These are phyloP conservation scores for Deinandra increscens DNA, from an alignment of 129 eudicot genomes.

Conservation along the genomic window DNA sequence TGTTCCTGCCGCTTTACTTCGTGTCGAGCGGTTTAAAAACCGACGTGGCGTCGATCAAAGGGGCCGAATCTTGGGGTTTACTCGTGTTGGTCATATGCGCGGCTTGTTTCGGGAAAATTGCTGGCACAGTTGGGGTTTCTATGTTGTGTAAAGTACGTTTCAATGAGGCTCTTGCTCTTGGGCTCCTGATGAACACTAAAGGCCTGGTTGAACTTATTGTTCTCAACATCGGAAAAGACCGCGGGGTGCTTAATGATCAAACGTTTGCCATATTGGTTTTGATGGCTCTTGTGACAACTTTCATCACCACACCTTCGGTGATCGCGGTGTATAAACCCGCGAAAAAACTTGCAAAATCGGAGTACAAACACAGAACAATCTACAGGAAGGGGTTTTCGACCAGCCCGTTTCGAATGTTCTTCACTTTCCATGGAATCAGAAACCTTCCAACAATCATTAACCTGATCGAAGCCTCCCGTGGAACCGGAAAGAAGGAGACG, in stretches of 20 bases:
- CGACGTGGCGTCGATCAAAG: conserved; percentile 70
- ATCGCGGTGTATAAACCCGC: conserved; percentile 71
- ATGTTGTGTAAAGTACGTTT: conserved; percentile 48
- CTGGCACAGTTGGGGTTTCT: conserved; percentile 57
- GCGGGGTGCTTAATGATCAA: conserved; percentile 80
- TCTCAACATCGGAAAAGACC: conserved; percentile 75
- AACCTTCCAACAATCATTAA: conserved; percentile 63
- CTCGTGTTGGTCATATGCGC: conserved; percentile 64
- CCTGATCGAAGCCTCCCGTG: conserved; percentile 70
- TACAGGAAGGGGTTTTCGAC: conserved; percentile 39
- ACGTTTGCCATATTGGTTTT: conserved; percentile 81
- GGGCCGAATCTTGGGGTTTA: conserved; percentile 76
- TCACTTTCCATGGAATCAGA: conserved; percentile 66
- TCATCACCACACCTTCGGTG: conserved; percentile 72
- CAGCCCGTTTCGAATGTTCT: conserved; percentile 54
- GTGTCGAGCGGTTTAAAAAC: conserved; percentile 86
- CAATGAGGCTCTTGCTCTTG: conserved; percentile 60
- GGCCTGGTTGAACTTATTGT: conserved; percentile 84
- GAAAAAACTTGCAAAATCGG: conserved; percentile 24
- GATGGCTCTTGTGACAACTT: conserved; percentile 85
- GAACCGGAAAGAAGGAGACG: conserved; percentile 56
- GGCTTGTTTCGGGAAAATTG: conserved; percentile 66
- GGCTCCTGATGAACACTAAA: conserved; percentile 74
- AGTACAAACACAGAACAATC: conserved; percentile 56
- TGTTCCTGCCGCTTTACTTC: conserved; percentile 72